Conservation (phyloP, 805 yeast genomes). For the Starmerella kuoi region DNA sequence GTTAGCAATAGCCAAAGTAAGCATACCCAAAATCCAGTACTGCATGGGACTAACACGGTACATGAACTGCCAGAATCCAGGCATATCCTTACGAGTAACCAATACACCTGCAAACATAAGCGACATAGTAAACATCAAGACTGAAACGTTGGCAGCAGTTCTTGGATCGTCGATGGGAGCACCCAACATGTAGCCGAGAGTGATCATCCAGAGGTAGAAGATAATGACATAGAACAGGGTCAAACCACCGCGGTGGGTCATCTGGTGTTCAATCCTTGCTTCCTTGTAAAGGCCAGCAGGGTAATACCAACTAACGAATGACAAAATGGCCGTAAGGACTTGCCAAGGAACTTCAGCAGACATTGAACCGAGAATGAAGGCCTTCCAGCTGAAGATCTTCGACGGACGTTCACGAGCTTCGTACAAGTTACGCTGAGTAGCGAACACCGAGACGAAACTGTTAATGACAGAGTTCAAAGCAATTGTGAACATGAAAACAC, state of each 20-base stretch:
- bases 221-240: conserved; percentile 40
- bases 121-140: conserved; percentile 45
- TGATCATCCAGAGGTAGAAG: conserved; percentile 40
- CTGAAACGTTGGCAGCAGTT: conserved; percentile 49
- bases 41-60: conserved; percentile 61
- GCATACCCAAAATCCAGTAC: conserved; percentile 50
- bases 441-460: conserved; percentile 51
- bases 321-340: conserved; percentile 37
- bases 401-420: conserved; percentile 63
- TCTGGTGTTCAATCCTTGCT: conserved; percentile 37
- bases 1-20: conserved; percentile 39
- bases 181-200: conserved; percentile 44
- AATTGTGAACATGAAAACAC: conserved; percentile 47
- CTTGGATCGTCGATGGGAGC: conserved; percentile 55
- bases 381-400: conserved; percentile 62
- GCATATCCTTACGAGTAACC: conserved; percentile 46
- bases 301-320: conserved; percentile 43
- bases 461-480: conserved; percentile 46
- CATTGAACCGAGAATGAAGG: conserved; percentile 42
- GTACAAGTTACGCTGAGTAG: conserved; percentile 45
- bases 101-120: conserved; percentile 60
- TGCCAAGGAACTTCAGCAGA: conserved; percentile 52
- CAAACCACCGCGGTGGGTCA: conserved; percentile 38
- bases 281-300: conserved; percentile 35
- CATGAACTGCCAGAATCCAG: conserved; percentile 79